These are phyloP conservation scores for Dichotomocladium elegans DNA, from an alignment of 371 early-diverging fungal species.

Conservation along the genomic window DNA sequence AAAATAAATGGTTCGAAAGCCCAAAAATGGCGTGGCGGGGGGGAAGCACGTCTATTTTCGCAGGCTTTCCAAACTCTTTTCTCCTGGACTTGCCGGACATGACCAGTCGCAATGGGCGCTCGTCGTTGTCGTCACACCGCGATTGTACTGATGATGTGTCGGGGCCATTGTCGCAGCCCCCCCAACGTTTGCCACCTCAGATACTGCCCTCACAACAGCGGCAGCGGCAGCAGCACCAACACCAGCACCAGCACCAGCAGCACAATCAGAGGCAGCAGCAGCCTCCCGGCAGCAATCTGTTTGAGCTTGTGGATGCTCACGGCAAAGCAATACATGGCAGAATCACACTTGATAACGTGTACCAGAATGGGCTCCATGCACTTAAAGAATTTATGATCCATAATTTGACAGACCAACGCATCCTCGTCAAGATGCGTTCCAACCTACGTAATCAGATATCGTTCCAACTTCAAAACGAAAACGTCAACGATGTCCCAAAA, in stretches of 20 bases:
- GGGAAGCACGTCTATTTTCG: too few relatives aligned
- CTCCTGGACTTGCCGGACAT: constrained; percentile 10
- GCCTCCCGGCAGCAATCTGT: constrained; percentile 20
- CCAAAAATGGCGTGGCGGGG: too few relatives aligned
- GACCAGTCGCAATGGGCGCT: constrained; percentile 15
- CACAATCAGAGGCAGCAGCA: not conserved
- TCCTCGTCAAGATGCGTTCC: constrained; percentile 76
- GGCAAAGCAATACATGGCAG: too few relatives aligned
- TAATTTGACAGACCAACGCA: constrained; percentile 55
- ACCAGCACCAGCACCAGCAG: constrained; percentile 1
- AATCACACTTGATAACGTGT: constrained; percentile 69
- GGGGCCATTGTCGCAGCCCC: not conserved
- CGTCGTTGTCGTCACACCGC: constrained; percentile 6
- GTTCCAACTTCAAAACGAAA: constrained; percentile 88
- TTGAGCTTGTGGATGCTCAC: constrained; percentile 55
- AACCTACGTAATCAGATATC: constrained; percentile 80
- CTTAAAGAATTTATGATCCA: constrained; percentile 70
- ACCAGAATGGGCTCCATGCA: constrained; percentile 81
- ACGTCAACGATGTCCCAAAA: constrained; percentile 40
- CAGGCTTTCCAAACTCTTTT: not conserved
- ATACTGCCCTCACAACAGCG: not conserved
- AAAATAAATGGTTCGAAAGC: too few relatives aligned
- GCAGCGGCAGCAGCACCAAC: not conserved
- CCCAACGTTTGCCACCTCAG: not conserved
- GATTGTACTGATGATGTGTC: not conserved